Conservation (phyloP, 2,329 filamentous ascomycete species). For the Pseudogymnoascus sp. region DNA sequence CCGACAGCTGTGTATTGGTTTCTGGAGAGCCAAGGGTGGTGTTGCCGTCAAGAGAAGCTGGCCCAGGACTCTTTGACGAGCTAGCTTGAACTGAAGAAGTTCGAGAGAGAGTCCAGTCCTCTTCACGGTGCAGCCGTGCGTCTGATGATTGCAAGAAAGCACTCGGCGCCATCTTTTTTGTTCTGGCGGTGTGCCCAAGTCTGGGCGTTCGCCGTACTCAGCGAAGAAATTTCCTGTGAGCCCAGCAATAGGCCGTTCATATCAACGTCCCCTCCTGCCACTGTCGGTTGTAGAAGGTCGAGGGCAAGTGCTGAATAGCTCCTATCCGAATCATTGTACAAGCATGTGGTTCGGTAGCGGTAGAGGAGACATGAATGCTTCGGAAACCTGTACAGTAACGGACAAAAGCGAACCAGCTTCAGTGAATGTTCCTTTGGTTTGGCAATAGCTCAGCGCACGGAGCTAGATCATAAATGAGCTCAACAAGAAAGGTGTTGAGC, state of each 20-base stretch:
- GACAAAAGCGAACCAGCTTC: not conserved
- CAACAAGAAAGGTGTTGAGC: not conserved
- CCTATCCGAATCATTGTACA: conserved; percentile 6
- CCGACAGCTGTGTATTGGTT: not conserved
- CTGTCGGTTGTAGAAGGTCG: not conserved
- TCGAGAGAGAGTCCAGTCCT: conserved; percentile 9
- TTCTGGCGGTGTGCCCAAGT: not conserved
- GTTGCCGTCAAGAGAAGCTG: conserved; percentile 7
- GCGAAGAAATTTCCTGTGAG: not conserved
- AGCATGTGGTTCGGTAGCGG: not conserved
- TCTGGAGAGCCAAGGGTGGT: conserved; percentile 9
- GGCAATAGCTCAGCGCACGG: not conserved
- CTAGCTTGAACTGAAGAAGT: not conserved
- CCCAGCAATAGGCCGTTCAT: not conserved
- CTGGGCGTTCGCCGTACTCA: not conserved
- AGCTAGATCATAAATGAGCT: not conserved
- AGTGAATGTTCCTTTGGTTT: not conserved
- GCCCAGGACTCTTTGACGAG: not conserved
- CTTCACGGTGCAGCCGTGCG: conserved; percentile 1
- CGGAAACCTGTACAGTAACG: not conserved
- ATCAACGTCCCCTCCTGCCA: not conserved
- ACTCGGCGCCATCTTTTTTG: not conserved
- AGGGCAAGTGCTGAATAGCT: not conserved
- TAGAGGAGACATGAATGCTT: not conserved
- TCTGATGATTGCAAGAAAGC: conserved; percentile 3